Evolutionary conservation across 2,329 filamentous ascomycete species (phyloP), one percentile per base, ranked within the genome.

Genomic region (Macrophomina phaseolina): DNA sequence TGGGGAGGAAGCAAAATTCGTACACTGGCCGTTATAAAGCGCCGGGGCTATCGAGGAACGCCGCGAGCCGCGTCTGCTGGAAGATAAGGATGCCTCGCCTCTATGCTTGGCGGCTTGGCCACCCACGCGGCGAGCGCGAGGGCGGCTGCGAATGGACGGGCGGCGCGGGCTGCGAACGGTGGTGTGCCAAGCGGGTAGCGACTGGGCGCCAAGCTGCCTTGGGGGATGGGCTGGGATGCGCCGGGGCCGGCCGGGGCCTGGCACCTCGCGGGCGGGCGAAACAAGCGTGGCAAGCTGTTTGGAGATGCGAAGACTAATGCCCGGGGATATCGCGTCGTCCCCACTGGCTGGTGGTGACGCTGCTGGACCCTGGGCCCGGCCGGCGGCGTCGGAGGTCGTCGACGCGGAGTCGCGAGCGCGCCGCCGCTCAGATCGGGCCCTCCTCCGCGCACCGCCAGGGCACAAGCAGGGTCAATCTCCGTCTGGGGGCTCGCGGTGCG

Each of bases 201-300:
- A 34, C 56, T 60, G 16, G 40, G 56, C 56, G 56, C 56, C 56
- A 60, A 60, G 56, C 18, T 30, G 12, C 7, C 55, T 9, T 32
- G 36, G 2, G 36, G 36, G 2, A 38, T 38, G 6, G 7, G 36
- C 36, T 12, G 55, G 36, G 23, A 58, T 56, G 36, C 34, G n/a
- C 53, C 53, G 53, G 53, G 28, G 36, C 53, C 53, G 53, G 53
- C 53, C 53, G 53, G 36, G n/a, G n/a, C 32, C 36, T 58, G 55
- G 55, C 45, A 45, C 36, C 55, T 58, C 36, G 38, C 11, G 36
- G 30, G 55, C 18, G 14, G 30, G 55, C 14, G 38, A 58, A 58
- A 58, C 52, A 40, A 23, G 52, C 32, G 7, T 55, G 52, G 40
- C 55, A 58, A 51, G 38, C 36, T 28, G 55, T 58, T 58, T 58